These are phyloP conservation scores for Tricladium varicosporioides DNA, from an alignment of 2,329 filamentous ascomycete species.

Conservation along the genomic window DNA sequence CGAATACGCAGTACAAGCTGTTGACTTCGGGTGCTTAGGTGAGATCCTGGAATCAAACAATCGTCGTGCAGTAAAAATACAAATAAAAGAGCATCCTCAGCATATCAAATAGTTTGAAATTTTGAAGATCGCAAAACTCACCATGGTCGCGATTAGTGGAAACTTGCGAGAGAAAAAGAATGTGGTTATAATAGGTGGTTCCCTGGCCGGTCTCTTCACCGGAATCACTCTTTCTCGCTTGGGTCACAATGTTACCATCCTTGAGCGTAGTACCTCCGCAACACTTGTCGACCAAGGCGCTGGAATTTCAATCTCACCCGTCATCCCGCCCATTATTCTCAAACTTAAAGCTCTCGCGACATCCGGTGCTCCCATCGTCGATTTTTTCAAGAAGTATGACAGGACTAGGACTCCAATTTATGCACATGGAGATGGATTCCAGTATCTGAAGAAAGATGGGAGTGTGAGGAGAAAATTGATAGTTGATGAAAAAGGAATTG, in stretches of 20 bases:
- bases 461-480: slow-evolving; percentile 4
- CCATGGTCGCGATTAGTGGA: too few relatives aligned
- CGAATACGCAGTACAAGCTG: too few relatives aligned
- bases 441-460: slow-evolving; percentile 15
- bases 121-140: too few relatives aligned
- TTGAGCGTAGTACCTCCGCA: slow-evolving; percentile 12
- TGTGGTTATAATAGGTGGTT: slow-evolving; percentile 19
- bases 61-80: too few relatives aligned
- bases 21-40: too few relatives aligned
- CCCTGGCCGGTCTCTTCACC: slow-evolving; percentile 19
- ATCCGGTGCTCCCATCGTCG: slow-evolving; percentile 2
- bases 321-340: slow-evolving; percentile 1
- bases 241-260: slow-evolving; percentile 18
- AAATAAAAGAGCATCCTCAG: too few relatives aligned
- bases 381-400: slow-evolving; percentile 14
- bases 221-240: slow-evolving; percentile 16
- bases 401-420: slow-evolving; percentile 8
- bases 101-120: too few relatives aligned
- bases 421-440: background rate
- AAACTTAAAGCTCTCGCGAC: background rate
- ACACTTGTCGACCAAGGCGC: slow-evolving; percentile 19
- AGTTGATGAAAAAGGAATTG: background rate
- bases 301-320: slow-evolving; percentile 10
- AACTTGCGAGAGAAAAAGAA: background rate
- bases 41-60: too few relatives aligned